Conservation (phyloP, 345 rosid genomes). For the Psidium friedrichsthalianum region DNA sequence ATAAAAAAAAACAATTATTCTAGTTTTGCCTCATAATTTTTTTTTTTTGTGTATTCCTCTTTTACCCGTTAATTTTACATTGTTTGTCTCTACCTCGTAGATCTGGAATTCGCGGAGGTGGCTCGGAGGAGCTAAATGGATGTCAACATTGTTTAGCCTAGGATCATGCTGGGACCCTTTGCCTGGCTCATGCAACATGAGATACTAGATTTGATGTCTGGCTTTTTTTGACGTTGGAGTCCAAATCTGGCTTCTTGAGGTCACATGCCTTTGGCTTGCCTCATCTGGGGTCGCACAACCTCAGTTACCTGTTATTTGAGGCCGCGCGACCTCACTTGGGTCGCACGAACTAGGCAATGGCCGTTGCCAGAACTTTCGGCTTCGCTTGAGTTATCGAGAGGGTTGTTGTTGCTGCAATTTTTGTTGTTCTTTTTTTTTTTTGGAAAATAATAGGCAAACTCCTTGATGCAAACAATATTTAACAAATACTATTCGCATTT, state of each 20-base stretch:
- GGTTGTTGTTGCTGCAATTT: rapidly evolving
- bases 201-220: background rate
- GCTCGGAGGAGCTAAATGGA: background rate
- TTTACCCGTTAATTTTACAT: background rate
- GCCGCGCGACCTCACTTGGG: background rate
- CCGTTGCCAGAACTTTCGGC: background rate
- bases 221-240: background rate
- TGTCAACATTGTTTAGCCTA: rapidly evolving
- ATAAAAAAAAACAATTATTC: too few species aligned
- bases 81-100: background rate
- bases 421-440: background rate
- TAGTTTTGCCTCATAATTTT: background rate
- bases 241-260: background rate
- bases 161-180: background rate
- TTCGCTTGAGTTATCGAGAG: background rate
- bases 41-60: background rate
- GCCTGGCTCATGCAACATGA: background rate
- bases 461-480: background rate
- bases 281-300: background rate
- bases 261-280: background rate
- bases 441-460: background rate
- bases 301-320: rapidly evolving
- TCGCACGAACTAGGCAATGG: background rate
- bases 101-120: background rate
- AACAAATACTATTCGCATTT: background rate